Conservation (phyloP, 2,329 filamentous ascomycete species). For the Pseudocercospora macadamiae region DNA sequence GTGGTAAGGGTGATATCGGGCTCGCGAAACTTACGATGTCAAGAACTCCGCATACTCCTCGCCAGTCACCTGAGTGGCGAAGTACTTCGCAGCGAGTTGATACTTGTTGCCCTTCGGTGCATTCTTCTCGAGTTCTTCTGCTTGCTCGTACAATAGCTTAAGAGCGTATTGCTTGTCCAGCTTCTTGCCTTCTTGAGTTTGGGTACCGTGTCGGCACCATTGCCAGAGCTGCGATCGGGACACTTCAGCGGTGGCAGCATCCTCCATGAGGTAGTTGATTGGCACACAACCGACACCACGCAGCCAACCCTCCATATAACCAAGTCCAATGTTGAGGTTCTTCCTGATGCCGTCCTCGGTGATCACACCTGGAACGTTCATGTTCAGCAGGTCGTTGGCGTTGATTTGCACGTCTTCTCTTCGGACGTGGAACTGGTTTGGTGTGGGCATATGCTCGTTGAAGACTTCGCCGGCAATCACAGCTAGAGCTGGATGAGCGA, state of each 20-base stretch:
- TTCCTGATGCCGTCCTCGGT: conserved; percentile 95
- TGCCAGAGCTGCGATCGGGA: conserved; percentile 95
- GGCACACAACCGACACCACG: conserved; percentile 93
- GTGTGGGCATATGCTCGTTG: conserved; percentile 97
- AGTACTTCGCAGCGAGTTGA: conserved; percentile 88
- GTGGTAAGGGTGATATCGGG: neutral
- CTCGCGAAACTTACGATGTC: conserved; percentile 65
- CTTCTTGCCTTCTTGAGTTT: conserved; percentile 83
- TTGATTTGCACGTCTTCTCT: conserved; percentile 87
- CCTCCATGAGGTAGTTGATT: conserved; percentile 98
- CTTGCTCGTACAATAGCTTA: conserved; percentile 82
- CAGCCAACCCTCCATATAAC: conserved; percentile 99
- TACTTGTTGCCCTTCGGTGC: conserved; percentile 89
- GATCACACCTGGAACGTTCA: conserved; percentile 91
- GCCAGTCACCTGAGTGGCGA: conserved; percentile 87
- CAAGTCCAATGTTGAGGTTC: conserved; percentile 94
- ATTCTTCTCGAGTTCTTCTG: conserved; percentile 72
- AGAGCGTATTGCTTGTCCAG: conserved; percentile 92
- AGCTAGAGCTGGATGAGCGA: conserved; percentile 92
- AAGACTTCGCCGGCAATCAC: conserved; percentile 88
- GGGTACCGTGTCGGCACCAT: conserved; percentile 76
- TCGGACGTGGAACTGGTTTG: conserved; percentile 91
- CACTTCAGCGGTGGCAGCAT: conserved; percentile 95
- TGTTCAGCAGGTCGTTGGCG: conserved; percentile 91
- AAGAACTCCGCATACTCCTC: conserved; percentile 98